Conservation (phyloP, 1,284 basidiomycete species). For the Papiliotrema laurentii region DNA sequence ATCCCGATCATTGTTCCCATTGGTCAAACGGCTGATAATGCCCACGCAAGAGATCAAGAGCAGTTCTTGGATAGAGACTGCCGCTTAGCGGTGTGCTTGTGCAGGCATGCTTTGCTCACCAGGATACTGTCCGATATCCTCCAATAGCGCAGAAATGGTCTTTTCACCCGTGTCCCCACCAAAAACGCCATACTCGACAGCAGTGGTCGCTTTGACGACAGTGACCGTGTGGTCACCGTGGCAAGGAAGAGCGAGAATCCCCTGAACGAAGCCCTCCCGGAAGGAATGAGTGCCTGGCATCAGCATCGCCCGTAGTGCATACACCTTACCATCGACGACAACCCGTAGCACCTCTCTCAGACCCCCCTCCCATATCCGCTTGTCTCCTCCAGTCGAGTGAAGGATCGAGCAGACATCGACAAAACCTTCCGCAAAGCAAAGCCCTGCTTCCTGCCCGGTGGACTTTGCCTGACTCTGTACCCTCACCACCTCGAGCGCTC, state of each 20-base stretch:
- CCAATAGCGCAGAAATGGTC: background rate
- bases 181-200: background rate
- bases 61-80: constrained; percentile 24
- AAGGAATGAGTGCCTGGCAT: background rate
- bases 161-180: background rate
- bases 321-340: constrained; percentile 13
- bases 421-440: constrained; percentile 6
- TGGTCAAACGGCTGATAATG: constrained; percentile 6
- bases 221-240: background rate
- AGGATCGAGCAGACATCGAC: constrained; percentile 8
- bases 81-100: background rate
- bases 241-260: background rate
- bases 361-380: constrained; percentile 19
- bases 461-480: constrained; percentile 8
- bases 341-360: no score
- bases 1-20: no score
- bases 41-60: constrained; percentile 17
- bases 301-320: background rate
- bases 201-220: constrained; percentile 3
- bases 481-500: constrained; percentile 29
- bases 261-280: background rate
- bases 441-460: background rate
- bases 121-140: background rate
- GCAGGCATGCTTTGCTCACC: background rate
- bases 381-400: constrained; percentile 1